These are phyloP conservation scores for Herpotrichia juniperi DNA, from an alignment of 2,329 filamentous ascomycete genomes.

Conservation along the genomic window DNA sequence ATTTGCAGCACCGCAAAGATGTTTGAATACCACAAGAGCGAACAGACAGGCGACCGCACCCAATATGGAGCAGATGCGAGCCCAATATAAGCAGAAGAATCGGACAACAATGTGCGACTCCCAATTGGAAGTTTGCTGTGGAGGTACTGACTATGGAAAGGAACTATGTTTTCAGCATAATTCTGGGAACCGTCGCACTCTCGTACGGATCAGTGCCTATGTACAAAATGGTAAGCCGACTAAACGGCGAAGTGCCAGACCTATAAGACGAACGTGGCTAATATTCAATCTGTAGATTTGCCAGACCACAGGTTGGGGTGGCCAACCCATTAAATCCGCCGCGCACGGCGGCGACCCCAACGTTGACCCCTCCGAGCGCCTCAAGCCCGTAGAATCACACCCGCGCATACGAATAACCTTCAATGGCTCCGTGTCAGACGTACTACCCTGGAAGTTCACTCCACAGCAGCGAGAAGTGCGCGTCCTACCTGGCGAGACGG, in stretches of 20 bases:
- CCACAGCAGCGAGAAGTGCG: constrained; percentile 97
- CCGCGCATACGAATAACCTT: constrained; percentile 94
- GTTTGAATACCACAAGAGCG: constrained; percentile 39
- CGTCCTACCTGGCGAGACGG: constrained; percentile 94
- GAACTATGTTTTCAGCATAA: constrained; percentile 77
- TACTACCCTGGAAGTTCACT: constrained; percentile 95
- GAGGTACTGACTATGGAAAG: constrained; percentile 45
- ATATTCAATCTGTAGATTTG: constrained; percentile 65
- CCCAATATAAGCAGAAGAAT: constrained; percentile 71
- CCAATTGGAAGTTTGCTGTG: neutral
- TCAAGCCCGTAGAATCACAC: constrained; percentile 79
- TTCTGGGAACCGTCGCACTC: constrained; percentile 78
- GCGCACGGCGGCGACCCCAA: constrained; percentile 64
- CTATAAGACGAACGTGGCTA: constrained; percentile 1
- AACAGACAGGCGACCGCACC: constrained; percentile 48
- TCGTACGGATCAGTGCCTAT: constrained; percentile 84
- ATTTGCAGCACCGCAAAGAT: constrained; percentile 30
- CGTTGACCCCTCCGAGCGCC: constrained; percentile 73
- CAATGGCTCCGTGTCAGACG: constrained; percentile 92
- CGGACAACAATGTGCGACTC: constrained; percentile 64
- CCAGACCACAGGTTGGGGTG: constrained; percentile 88
- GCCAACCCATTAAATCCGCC: constrained; percentile 84
- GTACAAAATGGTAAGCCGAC: constrained; percentile 76
- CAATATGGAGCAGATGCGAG: constrained; percentile 69
- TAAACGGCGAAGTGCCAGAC: neutral